Evolutionary conservation across 2,329 filamentous ascomycete genomes (phyloP).

Genomic region (Sordariomycetes sp.): DNA sequence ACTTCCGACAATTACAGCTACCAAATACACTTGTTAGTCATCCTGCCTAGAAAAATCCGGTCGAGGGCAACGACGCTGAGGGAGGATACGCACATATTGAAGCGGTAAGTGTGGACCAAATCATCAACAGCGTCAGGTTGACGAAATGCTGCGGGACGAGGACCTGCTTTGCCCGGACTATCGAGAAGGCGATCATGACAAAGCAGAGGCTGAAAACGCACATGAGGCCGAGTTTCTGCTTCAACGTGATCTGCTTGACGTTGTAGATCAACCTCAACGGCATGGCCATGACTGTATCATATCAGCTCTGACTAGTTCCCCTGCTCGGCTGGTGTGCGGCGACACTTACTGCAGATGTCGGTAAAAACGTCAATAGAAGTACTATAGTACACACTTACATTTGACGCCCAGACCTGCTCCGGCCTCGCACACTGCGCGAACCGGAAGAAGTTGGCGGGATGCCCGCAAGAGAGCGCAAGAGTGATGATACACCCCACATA

Average conservation of each 20-base stretch:
- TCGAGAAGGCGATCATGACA: slow-evolving; percentile 10
- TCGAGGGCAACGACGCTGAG: too few relatives aligned
- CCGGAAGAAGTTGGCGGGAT: slow-evolving; percentile 1
- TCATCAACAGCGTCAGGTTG: slow-evolving; percentile 9
- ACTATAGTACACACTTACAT: slow-evolving; percentile 1
- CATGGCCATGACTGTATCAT: slow-evolving; percentile 10
- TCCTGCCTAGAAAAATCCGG: too few relatives aligned
- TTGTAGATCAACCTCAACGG: slow-evolving; percentile 9
- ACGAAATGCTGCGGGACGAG: slow-evolving; percentile 8
- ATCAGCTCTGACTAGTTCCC: slow-evolving; percentile 7
- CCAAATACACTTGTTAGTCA: not conserved
- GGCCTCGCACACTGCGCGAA: slow-evolving; percentile 1
- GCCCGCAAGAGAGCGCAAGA: slow-evolving; percentile 7
- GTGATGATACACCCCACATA: slow-evolving; percentile 9
- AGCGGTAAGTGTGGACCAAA: slow-evolving; percentile 7
- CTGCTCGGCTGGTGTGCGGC: slow-evolving; percentile 5
- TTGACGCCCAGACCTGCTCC: slow-evolving; percentile 5
- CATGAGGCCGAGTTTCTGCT: slow-evolving; percentile 9
- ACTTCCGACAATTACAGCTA: slow-evolving; percentile 10
- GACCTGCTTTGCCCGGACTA: slow-evolving; percentile 12
- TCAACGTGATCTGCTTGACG: slow-evolving; percentile 6
- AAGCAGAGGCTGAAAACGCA: slow-evolving; percentile 11
- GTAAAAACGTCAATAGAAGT: slow-evolving; percentile 4
- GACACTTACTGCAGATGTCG: slow-evolving; percentile 8
- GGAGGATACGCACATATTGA: slow-evolving; percentile 1